Evolutionary conservation across 768 basidiomycete genomes (phyloP), one percentile per base, ranked within the genome.

Genomic region (Suillus plorans): DNA sequence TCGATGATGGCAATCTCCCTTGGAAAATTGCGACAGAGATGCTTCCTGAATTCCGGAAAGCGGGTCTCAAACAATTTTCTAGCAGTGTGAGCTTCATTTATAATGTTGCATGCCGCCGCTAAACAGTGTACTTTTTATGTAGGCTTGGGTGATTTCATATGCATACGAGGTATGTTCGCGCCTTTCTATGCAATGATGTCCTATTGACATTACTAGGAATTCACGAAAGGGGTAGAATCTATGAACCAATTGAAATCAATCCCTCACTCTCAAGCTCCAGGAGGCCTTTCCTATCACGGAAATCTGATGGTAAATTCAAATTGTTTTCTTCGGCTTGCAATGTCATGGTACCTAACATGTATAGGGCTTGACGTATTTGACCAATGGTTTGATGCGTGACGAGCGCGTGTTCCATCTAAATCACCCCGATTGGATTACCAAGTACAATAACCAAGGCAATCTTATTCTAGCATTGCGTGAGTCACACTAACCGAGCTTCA

Each of bases 311-410:
- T 64, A 12, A 61, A 22, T 63, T 59, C 20, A 25, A 20, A 10
- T 3, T 9, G 10, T 12, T 31, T 25, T 7, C 10, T 44, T 61
- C 31, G 4, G 44, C 39, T 28, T 13, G 31, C 10, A 13, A 31
- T 45, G 4, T 44, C 28, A 53, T 56, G 49, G 31, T 22, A 47
- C 10, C 20, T 39, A n/a, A 45, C 53, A 44, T 20, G 52, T 41
- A 14, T 58, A 74, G 74, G 71, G 39, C 25, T 44, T 73, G 10
- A 52, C 56, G 16, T 28, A 36, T 20, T 20, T 77, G 14, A 63
- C 68, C n/a, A 75, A 75, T 49, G 76, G 68, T 10, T 52, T 77
- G 20, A 56, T 75, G n/a, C 60, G 61, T 13, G 76, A 77, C 63
- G 37, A 64, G 2, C 73, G 76, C 16, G 66, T 64, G 2, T 73